Evolutionary conservation across 2,329 filamentous ascomycete species (phyloP).

Genomic region (Macrophomina tecta): DNA sequence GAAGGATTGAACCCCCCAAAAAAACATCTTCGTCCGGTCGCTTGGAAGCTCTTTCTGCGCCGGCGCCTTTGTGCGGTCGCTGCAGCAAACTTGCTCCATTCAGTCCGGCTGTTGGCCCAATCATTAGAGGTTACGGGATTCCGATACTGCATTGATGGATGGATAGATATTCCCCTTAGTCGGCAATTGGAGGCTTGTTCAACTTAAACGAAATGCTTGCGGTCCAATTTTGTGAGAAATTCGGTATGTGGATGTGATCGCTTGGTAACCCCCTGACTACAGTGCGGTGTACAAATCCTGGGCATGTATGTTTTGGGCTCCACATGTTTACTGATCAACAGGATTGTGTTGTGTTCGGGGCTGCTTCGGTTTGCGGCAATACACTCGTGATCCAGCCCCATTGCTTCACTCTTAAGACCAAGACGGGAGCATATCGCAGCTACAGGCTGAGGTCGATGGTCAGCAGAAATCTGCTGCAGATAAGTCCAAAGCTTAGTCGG

Average conservation of each 20-base stretch:
- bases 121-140: constrained; percentile 6
- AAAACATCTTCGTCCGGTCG: not conserved
- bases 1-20: not conserved
- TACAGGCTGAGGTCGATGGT: no score
- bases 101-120: not conserved
- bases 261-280: no score
- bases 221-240: not conserved
- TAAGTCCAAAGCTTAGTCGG: no score
- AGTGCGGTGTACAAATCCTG: no score
- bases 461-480: no score
- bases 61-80: not conserved
- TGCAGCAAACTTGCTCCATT: not conserved
- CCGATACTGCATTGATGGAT: constrained; percentile 21
- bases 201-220: not conserved
- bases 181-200: constrained; percentile 22
- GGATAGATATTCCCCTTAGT: constrained; percentile 25
- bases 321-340: no score
- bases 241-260: not conserved
- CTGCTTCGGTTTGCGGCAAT: no score
- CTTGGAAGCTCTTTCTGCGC: not conserved
- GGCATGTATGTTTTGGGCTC: no score
- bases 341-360: no score
- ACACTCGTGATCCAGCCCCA: no score
- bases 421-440: no score
- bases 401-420: no score